Evolutionary conservation across 2,329 filamentous ascomycete species (phyloP), one percentile per base, ranked within the genome.

Genomic region (Fusarium mangiferae): DNA sequence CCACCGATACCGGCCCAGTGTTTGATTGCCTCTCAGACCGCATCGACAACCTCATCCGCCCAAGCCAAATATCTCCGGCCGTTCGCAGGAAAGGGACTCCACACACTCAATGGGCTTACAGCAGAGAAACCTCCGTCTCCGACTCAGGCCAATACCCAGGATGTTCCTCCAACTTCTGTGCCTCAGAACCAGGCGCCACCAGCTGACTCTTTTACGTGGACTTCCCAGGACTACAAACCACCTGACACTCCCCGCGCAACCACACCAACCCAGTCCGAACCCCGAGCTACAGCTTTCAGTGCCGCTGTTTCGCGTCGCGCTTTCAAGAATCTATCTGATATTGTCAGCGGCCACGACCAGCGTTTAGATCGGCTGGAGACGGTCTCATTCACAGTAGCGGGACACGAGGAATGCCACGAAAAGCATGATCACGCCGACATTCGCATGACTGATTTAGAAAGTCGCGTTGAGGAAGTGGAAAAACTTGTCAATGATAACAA

Each of bases 311-410:
- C 81, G 33, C 81, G 79, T 11, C 82, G 83, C 38, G 81, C 82
- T 5, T 81, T 89, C 59, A 83, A 83, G 65, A 84, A 86, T 51
- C 73, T 90, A 13, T 83, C 85, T 8, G 85, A 88, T 48, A 85
- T 86, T n/a, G 85, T 92, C 67, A 84, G 88, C 66, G 86, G 87
- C 24, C 89, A 94, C 67, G 90, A 90, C 42, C 86, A 88, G 59
- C 90, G 93, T 4, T 81, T 96, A 18, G 91, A 93, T 55, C 84
- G 86, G 62, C 85, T 95, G 11, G 93, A 96, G 81, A 93, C 88
- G 57, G 85, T 88, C 4, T 94, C 92, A 0, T 93, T 94, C 77
- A 90, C 90, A 30, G 86, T 89, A 48, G 85, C 87, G 24, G 87
- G 88, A n/a, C 88, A 92, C 54, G 92, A 94, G 28, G 91, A 93